Evolutionary conservation across 2,329 filamentous ascomycete species (phyloP).

Genomic region (Coleophoma crateriformis): DNA sequence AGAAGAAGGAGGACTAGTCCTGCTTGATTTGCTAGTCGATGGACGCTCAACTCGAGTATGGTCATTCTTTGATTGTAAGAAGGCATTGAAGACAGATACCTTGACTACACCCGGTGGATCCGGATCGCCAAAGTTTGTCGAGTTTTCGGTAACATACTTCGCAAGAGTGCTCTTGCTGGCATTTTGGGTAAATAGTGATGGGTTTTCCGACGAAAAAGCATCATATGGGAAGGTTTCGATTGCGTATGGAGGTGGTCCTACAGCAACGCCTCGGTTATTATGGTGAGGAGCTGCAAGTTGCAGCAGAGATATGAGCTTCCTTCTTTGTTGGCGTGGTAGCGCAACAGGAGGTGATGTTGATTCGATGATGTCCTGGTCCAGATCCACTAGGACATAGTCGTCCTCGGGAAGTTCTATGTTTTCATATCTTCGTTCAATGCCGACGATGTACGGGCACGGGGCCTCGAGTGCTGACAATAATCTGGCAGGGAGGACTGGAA

Average conservation of each 20-base stretch:
- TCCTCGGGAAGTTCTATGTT: conserved; percentile 83
- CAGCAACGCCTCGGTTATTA: conserved; percentile 75
- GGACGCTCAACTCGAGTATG: conserved; percentile 67
- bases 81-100: conserved; percentile 83
- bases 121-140: conserved; percentile 73
- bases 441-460: conserved; percentile 94
- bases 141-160: conserved; percentile 86
- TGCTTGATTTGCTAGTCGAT: conserved; percentile 62
- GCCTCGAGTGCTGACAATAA: conserved; percentile 88
- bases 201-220: conserved; percentile 81
- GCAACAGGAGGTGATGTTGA: conserved; percentile 72
- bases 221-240: conserved; percentile 90
- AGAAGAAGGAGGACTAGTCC: conserved; percentile 56
- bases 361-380: conserved; percentile 87
- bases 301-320: conserved; percentile 82
- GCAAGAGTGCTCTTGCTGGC: conserved; percentile 68
- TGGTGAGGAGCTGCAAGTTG: conserved; percentile 89
- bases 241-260: conserved; percentile 88
- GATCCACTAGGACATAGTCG: conserved; percentile 90
- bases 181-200: conserved; percentile 69
- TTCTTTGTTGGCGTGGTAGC: conserved; percentile 80
- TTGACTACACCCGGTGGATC: conserved; percentile 35
- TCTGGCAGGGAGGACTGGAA: conserved; percentile 82
- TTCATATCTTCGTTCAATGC: conserved; percentile 89
- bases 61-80: conserved; percentile 69